A percentile compares a stretch with the other conserved stretches of the same genome.
Evolutionary conservation across 2,329 filamentous ascomycete genomes (phyloP).

Genomic region (Pyricularia grisea): DNA sequence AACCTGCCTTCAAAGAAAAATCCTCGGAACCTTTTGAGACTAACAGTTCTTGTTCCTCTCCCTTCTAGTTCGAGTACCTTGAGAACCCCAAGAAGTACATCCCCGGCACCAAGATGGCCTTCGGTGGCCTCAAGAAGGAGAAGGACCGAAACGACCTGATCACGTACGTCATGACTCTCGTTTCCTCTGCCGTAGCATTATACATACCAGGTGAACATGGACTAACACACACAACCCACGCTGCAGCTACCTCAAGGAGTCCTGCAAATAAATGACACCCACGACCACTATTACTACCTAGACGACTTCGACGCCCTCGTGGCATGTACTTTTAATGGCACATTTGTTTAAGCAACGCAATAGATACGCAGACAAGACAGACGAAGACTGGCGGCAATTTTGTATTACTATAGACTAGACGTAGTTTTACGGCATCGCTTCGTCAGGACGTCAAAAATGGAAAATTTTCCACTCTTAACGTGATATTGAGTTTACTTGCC

Average conservation of each 20-base stretch:
- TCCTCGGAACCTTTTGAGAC: no score
- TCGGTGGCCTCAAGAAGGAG: conserved; percentile 98
- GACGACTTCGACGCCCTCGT: background rate
- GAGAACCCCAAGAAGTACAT: conserved; percentile 99
- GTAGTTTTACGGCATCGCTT: conserved; percentile 5
- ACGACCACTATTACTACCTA: background rate
- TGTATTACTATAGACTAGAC: conserved; percentile 6
- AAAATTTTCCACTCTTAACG: background rate
- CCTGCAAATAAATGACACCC: conserved; percentile 51
- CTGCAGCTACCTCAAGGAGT: conserved; percentile 55
- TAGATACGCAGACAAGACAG: background rate
- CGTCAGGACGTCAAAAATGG: conserved; percentile 1
- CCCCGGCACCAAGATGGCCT: conserved; percentile 99
- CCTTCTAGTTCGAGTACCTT: conserved; percentile 81
- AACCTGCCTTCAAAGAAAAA: background rate
- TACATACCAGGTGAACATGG: conserved; percentile 11
- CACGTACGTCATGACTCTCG: conserved; percentile 55
- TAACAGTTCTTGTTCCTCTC: background rate
- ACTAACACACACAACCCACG: conserved; percentile 4
- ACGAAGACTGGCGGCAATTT: conserved; percentile 3
- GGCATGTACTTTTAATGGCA: conserved; percentile 5
- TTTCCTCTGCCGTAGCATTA: background rate
- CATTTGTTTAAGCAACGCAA: conserved; percentile 1
- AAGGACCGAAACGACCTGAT: conserved; percentile 99
- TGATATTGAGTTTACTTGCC: background rate